A percentile compares a stretch with the other conserved stretches of the same genome.
These are phyloP conservation scores for Closterium sp. DNA, from an alignment of 139 green algal genomes.

Conservation along the genomic window DNA sequence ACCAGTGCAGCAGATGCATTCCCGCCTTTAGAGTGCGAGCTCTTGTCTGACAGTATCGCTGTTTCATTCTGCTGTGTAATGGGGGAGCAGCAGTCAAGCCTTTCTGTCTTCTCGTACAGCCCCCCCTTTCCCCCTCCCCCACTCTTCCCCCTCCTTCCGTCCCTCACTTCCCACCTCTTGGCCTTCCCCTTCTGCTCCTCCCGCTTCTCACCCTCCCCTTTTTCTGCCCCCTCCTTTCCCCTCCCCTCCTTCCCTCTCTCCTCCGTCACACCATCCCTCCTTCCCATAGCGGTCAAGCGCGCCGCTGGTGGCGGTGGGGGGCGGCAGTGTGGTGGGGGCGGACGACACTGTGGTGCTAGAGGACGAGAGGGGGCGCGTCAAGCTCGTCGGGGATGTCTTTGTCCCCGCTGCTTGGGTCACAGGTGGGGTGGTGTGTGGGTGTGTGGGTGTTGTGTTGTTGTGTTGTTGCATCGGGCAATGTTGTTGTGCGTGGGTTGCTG, in stretches of 20 bases:
- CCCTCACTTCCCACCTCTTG: no score
- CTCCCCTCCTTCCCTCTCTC: no score
- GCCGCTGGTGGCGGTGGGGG: constrained; percentile 3
- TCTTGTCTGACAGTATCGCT: no score
- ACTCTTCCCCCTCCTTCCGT: no score
- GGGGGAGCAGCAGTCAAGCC: no score
- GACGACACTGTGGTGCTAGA: constrained; percentile 87
- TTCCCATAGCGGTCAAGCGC: constrained; percentile 15
- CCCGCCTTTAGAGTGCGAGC: no score
- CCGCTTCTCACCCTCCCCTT: not conserved
- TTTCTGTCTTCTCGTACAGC: no score
- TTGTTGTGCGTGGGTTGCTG: no score
- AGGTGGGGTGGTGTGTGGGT: not conserved
- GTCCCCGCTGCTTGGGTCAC: constrained; percentile 68
- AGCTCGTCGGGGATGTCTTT: constrained; percentile 60
- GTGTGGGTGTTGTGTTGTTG: not conserved
- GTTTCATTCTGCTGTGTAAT: no score
- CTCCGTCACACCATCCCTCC: not conserved
- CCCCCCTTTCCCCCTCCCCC: no score
- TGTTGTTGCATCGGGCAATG: not conserved
- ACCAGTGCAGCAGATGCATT: no score
- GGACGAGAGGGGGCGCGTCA: constrained; percentile 87
- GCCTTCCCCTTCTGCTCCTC: not conserved
- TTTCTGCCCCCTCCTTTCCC: not conserved
- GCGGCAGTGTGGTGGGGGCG: constrained; percentile 60